A percentile compares a stretch with the other conserved stretches of the same genome.
Conservation (phyloP, 768 basidiomycete species). For the Naganishia randhawae region DNA sequence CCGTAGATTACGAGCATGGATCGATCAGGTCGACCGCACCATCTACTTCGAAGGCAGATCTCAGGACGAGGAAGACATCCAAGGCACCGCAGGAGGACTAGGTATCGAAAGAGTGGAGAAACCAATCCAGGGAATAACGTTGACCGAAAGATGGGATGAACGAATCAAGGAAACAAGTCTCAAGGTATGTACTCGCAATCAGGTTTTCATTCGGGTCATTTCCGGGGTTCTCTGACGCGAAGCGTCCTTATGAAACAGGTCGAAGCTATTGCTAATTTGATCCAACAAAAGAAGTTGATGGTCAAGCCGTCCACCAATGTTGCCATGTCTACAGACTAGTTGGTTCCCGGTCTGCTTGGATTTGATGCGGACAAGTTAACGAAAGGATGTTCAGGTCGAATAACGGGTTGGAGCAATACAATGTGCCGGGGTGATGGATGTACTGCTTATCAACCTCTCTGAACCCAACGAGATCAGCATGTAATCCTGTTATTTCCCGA, state of each 20-base stretch:
- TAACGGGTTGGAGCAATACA: too few relatives aligned
- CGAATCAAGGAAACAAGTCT: conserved; percentile 84
- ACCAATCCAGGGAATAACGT: conserved; percentile 71
- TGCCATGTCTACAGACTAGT: conserved; percentile 2
- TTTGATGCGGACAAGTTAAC: too few relatives aligned
- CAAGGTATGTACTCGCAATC: conserved; percentile 57
- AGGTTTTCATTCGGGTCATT: background rate
- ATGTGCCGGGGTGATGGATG: too few relatives aligned
- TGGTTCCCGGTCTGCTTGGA: background rate
- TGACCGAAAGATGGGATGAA: conserved; percentile 93
- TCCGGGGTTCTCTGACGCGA: background rate
- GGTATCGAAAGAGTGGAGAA: conserved; percentile 80
- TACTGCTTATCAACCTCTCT: too few relatives aligned
- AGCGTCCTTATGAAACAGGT: conserved; percentile 20
- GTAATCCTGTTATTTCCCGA: too few relatives aligned
- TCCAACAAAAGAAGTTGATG: conserved; percentile 24
- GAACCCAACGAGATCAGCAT: too few relatives aligned
- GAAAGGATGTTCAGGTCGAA: too few relatives aligned
- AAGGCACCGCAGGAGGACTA: conserved; percentile 88
- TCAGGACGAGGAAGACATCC: conserved; percentile 80
- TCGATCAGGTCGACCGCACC: conserved; percentile 91
- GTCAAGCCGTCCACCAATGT: background rate
- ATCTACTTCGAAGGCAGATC: conserved; percentile 85
- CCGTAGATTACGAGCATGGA: conserved; percentile 67
- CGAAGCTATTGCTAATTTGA: conserved; percentile 28